A percentile compares a stretch with the other conserved stretches of the same genome.
Conservation (phyloP, 169 alveolate genomes). For the Plasmodium relictum region DNA sequence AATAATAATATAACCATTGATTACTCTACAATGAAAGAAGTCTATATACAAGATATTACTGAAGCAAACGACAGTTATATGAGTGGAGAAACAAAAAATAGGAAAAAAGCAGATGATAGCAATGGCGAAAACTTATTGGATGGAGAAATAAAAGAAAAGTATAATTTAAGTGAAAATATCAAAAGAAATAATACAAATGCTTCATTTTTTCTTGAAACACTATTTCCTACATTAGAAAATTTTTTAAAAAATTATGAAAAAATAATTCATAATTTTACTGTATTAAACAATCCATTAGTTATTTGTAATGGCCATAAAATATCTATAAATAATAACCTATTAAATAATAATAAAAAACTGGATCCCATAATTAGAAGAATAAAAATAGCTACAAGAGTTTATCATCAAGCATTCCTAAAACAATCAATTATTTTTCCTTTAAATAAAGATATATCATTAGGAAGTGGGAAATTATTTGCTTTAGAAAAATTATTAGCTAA, state of each 20-base stretch:
- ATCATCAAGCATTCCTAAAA: constrained; percentile 49
- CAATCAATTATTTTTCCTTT: constrained; percentile 87
- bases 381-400: constrained; percentile 55
- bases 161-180: background rate
- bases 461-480: constrained; percentile 96
- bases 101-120: background rate
- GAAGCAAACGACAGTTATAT: background rate
- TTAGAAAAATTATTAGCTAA: constrained; percentile 89
- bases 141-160: background rate
- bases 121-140: background rate
- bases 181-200: background rate
- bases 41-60: background rate
- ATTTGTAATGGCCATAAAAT: constrained; percentile 32
- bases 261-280: constrained; percentile 24
- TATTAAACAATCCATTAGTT: constrained; percentile 33
- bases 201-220: background rate
- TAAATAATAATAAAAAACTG: background rate
- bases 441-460: constrained; percentile 89
- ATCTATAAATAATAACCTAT: constrained; percentile 16
- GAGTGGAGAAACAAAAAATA: background rate
- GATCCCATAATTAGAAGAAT: constrained; percentile 19
- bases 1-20: constrained; percentile 13
- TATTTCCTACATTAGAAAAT: constrained; percentile 54
- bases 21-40: constrained; percentile 1
- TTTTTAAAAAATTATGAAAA: constrained; percentile 17